phyloP scores from a whole-genome alignment of 2,329 filamentous ascomycete genomes.

The Hymenoscyphus linearis region DNA sequence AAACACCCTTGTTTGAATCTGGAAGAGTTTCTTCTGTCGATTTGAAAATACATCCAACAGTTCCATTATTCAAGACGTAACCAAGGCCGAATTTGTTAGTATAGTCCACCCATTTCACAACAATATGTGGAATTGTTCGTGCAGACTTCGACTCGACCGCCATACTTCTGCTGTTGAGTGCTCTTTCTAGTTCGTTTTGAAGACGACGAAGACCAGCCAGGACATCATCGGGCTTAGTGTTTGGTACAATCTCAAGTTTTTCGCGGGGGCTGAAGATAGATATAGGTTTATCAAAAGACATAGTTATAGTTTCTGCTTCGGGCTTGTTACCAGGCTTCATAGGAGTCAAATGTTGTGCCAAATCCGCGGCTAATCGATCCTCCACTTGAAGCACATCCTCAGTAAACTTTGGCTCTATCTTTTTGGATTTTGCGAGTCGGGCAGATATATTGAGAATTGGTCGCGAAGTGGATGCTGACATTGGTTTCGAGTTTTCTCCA shows the following conservation, averaged over 20 bases:
- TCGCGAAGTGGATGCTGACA: conserved; percentile 14
- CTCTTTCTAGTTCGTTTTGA: conserved; percentile 57
- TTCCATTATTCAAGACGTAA: conserved; percentile 78
- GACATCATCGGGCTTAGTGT: conserved; percentile 53
- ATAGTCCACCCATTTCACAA: conserved; percentile 83
- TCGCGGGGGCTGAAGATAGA: conserved; percentile 52
- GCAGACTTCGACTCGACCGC: conserved; percentile 53
- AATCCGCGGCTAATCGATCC: conserved; percentile 28
- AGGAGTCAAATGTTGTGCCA: conserved; percentile 26
- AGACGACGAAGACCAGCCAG: conserved; percentile 50
- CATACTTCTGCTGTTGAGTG: conserved; percentile 58
- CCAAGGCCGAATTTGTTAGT: conserved; percentile 82
- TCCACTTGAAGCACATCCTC: conserved; percentile 27
- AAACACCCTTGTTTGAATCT: conserved; percentile 42
- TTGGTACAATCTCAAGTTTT: conserved; percentile 43
- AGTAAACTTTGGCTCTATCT: conserved; percentile 13
- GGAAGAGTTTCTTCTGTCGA: conserved; percentile 43
- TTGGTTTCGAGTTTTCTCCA: conserved; percentile 1
- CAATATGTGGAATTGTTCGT: conserved; percentile 54
- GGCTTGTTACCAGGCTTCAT: conserved; percentile 19
- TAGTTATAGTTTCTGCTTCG: conserved; percentile 31
- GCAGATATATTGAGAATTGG: conserved; percentile 14
- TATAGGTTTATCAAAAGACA: conserved; percentile 34
- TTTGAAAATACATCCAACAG: conserved; percentile 63
- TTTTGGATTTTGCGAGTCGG: conserved; percentile 10